A percentile compares a stretch with the other conserved stretches of the same genome.
phyloP scores from a whole-genome alignment of 306 rosid genomes.

The Glycine soja region DNA sequence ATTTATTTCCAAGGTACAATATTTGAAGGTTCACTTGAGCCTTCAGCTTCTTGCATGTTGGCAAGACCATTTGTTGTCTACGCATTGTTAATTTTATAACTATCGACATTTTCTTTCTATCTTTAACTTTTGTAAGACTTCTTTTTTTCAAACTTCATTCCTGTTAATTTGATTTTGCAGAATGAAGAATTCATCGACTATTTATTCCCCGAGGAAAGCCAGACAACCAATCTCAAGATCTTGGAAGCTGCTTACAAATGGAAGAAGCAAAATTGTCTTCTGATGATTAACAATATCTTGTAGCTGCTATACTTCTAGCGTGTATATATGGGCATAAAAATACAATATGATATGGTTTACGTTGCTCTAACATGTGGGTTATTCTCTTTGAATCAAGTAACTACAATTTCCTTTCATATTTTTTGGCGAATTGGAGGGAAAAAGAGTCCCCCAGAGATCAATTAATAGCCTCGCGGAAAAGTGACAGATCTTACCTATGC shows the following conservation, averaged over 20 bases:
- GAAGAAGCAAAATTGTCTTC: conserved; percentile 80
- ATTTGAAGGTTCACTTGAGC: neutral
- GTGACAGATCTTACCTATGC: too few species aligned
- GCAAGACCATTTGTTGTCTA: neutral
- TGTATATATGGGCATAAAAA: conserved; percentile 45
- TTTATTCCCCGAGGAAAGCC: conserved; percentile 85
- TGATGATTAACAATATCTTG: conserved; percentile 51
- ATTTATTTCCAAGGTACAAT: neutral
- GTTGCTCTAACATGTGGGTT: too few species aligned
- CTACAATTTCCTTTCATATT: too few species aligned
- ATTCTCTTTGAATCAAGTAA: too few species aligned
- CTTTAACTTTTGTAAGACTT: neutral
- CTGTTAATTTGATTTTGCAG: conserved; percentile 58
- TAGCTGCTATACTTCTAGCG: neutral
- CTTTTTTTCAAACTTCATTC: conserved; percentile 14
- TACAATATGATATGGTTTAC: too few species aligned
- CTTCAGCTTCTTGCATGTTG: conserved; percentile 18
- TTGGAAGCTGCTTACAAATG: conserved; percentile 97
- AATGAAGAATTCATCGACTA: conserved; percentile 84
- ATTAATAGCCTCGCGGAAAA: too few species aligned
- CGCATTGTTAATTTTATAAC: conserved; percentile 4
- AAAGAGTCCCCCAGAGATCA: too few species aligned
- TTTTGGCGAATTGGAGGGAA: too few species aligned
- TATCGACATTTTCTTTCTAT: neutral
- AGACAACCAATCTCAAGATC: conserved; percentile 86